Evolutionary conservation across 1,284 basidiomycete species (phyloP).

Genomic region (Ustilago hordei): DNA sequence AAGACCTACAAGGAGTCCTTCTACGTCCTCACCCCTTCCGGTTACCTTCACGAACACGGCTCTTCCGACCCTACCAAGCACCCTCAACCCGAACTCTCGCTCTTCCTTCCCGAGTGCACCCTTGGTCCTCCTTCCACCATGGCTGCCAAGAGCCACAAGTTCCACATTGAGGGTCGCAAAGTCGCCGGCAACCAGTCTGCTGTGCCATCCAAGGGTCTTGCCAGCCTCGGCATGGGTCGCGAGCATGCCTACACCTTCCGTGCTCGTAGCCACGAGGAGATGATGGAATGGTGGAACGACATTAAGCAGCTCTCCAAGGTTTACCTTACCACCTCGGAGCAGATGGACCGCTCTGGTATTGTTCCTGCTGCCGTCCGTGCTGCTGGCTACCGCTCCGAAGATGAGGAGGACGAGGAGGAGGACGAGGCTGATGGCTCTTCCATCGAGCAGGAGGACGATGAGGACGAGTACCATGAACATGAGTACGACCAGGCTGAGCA

Average conservation of each 20-base stretch:
- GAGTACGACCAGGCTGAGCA: conserved; percentile 49
- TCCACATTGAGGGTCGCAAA: conserved; percentile 94
- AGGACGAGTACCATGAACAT: conserved; percentile 72
- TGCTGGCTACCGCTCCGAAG: conserved; percentile 78
- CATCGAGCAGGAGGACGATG: conserved; percentile 81
- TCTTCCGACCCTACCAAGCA: conserved; percentile 81
- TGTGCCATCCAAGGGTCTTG: conserved; percentile 73
- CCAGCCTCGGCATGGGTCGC: conserved; percentile 73
- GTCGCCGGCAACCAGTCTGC: conserved; percentile 78
- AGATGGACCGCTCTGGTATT: conserved; percentile 91
- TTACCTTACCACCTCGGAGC: conserved; percentile 93
- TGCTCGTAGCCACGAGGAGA: conserved; percentile 88
- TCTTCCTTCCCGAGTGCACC: conserved; percentile 95
- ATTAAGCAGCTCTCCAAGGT: conserved; percentile 94
- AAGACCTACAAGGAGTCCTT: conserved; percentile 81
- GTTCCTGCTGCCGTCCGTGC: conserved; percentile 91
- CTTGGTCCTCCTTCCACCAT: conserved; percentile 88
- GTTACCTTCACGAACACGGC: conserved; percentile 92
- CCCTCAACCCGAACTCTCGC: conserved; percentile 79
- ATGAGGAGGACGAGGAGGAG: conserved; percentile 76
- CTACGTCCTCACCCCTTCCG: conserved; percentile 93
- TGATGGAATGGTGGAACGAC: conserved; percentile 99
- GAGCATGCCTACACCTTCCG: conserved; percentile 89
- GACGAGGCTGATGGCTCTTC: conserved; percentile 79
- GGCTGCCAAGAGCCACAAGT: conserved; percentile 86